These are phyloP conservation scores for Botryotinia narcissicola DNA, from an alignment of 2,329 filamentous ascomycete species.

Conservation along the genomic window DNA sequence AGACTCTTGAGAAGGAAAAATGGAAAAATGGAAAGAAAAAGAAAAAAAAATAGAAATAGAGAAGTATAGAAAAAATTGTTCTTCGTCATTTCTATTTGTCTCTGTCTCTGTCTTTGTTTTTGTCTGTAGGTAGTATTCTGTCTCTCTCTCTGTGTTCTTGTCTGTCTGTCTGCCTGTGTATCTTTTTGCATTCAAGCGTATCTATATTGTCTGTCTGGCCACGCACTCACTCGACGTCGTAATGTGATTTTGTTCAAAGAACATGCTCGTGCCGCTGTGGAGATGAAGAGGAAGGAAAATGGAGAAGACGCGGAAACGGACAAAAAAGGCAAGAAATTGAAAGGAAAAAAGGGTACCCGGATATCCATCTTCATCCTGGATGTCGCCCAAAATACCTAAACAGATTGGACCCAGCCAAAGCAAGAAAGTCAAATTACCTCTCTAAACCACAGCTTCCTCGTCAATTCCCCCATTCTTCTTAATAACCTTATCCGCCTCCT, in stretches of 20 bases:
- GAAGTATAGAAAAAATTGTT: neutral
- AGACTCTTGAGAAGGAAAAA: neutral
- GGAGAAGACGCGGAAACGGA: neutral
- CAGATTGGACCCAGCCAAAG: neutral
- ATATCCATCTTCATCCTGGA: neutral
- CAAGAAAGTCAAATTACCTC: neutral
- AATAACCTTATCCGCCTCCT: neutral
- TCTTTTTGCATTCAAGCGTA: neutral
- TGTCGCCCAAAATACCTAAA: neutral
- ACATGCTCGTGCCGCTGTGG: too few relatives aligned
- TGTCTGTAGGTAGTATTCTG: neutral
- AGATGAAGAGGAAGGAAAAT: too few relatives aligned
- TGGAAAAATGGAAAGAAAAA: too few relatives aligned
- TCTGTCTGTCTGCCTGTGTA: neutral
- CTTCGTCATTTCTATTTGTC: neutral
- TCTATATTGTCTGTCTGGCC: neutral
- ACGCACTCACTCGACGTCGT: too few relatives aligned
- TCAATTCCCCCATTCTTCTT: neutral
- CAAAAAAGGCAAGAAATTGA: neutral
- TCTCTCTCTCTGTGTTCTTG: too few relatives aligned
- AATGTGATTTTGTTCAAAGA: too few relatives aligned
- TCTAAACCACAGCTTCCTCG: neutral
- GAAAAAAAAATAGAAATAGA: too few relatives aligned
- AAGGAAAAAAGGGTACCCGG: neutral
- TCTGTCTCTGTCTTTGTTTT: neutral